These are phyloP conservation scores for Leptodontidium sp. DNA, from an alignment of 2,329 filamentous ascomycete species.

Conservation along the genomic window DNA sequence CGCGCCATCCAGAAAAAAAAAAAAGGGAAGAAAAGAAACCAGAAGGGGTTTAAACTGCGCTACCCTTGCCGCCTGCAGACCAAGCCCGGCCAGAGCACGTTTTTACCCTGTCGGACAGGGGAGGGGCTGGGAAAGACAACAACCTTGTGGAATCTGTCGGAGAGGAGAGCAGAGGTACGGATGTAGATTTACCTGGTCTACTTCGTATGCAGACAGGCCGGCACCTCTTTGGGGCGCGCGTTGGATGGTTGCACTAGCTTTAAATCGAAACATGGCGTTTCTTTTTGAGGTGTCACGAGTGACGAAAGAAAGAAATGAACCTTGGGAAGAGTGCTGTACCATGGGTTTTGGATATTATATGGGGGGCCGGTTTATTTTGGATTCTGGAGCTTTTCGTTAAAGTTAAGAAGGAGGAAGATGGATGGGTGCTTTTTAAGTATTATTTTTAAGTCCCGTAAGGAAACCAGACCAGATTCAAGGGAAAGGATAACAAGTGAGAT, in stretches of 20 bases:
- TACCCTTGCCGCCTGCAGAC: too few relatives aligned
- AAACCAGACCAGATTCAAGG: not conserved
- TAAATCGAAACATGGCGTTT: too few relatives aligned
- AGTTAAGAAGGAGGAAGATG: too few relatives aligned
- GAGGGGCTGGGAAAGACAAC: not conserved
- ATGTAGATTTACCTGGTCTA: too few relatives aligned
- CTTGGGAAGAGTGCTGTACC: not conserved
- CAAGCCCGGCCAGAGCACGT: slow-evolving; percentile 10
- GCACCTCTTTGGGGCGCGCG: too few relatives aligned
- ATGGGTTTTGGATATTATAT: too few relatives aligned
- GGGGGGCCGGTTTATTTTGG: not conserved
- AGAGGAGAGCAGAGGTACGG: too few relatives aligned
- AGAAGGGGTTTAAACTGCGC: too few relatives aligned
- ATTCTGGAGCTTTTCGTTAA: not conserved
- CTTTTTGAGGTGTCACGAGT: slow-evolving; percentile 10
- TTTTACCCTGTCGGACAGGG: slow-evolving; percentile 11
- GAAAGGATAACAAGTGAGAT: not conserved
- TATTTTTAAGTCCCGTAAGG: too few relatives aligned
- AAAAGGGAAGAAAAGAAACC: not conserved
- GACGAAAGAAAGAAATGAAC: not conserved
- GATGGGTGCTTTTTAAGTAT: not conserved
- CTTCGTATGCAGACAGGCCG: too few relatives aligned
- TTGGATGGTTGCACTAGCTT: too few relatives aligned
- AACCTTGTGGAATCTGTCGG: too few relatives aligned
- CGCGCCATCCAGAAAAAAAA: slow-evolving; percentile 28